Base-by-base conservation (phyloP, 495 filamentous ascomycete species). In the Parachaetomium inaequale region DNA sequence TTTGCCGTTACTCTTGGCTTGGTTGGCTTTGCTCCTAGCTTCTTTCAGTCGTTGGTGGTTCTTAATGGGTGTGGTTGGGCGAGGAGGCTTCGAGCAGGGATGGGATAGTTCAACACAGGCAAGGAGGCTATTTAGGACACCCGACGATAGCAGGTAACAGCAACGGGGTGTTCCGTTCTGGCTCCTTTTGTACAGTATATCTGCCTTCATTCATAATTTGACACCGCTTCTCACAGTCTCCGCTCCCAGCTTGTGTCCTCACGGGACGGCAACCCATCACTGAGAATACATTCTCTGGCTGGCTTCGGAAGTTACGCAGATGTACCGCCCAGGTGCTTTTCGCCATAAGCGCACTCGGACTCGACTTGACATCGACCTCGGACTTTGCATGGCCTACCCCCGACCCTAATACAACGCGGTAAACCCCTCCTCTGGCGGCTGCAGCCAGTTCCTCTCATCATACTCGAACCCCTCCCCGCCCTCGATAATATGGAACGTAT, bases 401-500 rank as follows among this genome's bases (percentile, higher is more conserved):
- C n/a, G n/a, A n/a, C n/a, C n/a, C n/a, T n/a, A n/a, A 62, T 81
- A 85, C 57, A 96, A 66, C 73, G 68, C 87, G 3, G 88, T 88
- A 64, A 97, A 96, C 0, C 90, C 93, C 54, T 82, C 82, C 58
- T 79, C 74, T 2, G 90, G 84, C 50, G 92, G 92, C 78, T 96
- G 93, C 70, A 98, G 68, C 94, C 94, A 98, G 72, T 98, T 98
- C 72, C 79, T 78, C 75, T 81, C 81, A 76, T 98, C 95, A 74
- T 96, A 98, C 42, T 76, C 76, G 12, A 70, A 71, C 43, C 87
- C 83, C 53, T 89, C 62, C 23, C 15, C 87, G 0, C 91, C 90
- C 74, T 98, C 94, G 70, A 98, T 98, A 43, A 96, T 83, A 79
- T 98, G 94, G 68, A 97, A 98, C 0, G 95, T 98, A 76, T 98